Conservation (phyloP, 257 asterid species). For the Penstemon newberryi region DNA sequence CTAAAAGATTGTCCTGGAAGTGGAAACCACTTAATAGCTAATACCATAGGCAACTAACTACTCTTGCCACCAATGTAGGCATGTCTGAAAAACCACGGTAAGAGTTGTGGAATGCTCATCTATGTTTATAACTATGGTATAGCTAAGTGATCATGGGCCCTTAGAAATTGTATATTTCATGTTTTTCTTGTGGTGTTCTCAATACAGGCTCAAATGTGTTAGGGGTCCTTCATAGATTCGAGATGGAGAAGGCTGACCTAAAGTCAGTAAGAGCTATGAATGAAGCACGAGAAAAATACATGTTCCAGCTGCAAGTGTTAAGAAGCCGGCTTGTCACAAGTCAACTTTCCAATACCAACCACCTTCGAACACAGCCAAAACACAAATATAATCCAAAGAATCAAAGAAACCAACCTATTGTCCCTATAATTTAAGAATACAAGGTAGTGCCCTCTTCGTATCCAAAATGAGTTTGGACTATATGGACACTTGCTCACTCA, state of each 20-base stretch:
- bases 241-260: background rate
- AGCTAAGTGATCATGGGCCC: no score
- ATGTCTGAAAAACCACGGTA: no score
- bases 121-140: no score
- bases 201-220: no score
- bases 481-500: slow-evolving; percentile 9
- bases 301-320: background rate
- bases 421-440: background rate
- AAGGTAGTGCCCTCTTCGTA: background rate
- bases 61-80: no score
- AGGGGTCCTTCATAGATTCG: no score
- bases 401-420: background rate
- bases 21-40: no score
- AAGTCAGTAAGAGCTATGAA: background rate
- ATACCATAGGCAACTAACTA: no score
- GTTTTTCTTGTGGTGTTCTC: no score
- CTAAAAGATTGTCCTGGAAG: no score
- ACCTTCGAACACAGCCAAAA: background rate
- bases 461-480: background rate
- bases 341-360: background rate
- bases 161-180: no score
- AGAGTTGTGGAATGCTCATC: no score
- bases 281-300: background rate
- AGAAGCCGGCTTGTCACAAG: background rate
- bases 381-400: slow-evolving; percentile 1